Base-by-base conservation (phyloP, 495 filamentous ascomycete species). In the Aspergillus baeticus region DNA sequence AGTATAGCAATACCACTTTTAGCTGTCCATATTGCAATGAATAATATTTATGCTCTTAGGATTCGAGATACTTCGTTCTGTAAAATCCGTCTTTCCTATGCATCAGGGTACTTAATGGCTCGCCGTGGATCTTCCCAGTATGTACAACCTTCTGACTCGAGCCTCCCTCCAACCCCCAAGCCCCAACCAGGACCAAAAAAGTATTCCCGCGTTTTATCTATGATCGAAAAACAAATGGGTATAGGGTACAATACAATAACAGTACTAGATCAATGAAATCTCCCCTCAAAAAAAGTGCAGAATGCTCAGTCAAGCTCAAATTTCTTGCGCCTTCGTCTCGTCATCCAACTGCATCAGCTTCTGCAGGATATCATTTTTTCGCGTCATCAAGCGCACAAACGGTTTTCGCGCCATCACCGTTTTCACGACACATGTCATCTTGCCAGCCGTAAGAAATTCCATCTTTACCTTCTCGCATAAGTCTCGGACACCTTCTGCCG, bases 381-480 rank as follows among this genome's bases (percentile, higher is more conserved):
- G 57, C 61, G 58, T 20, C 53, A 64, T 31, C 26, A 63, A 34
- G 15, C 49, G 61, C n/a, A 58, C 53, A 51, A 56, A 46, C 14
- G 85, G 82, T 56, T 85, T 88, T 58, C 83, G 75, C 15, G 69
- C 86, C 23, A 77, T 75, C 23, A 88, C 63, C 26, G 86, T 76
- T 11, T 77, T 71, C 13, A 87, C 70, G 73, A 58, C 20, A 74
- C 75, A 41, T 65, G 70, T 64, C 70, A 80, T 11, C 59, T 67
- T 56, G 57, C 71, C 52, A 54, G 82, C 69, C 13, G 61, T 52
- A 60, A 79, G 73, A 10, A 85, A 64, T 58, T 87, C 84, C 39
- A 68, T 63, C 13, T 74, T 73, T 2, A 84, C 77, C 63, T 75
- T 70, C 15, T 77, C 74, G 68, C 84, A 87, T 15, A 84, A 71